phyloP scores from a whole-genome alignment of 2,329 filamentous ascomycete species.

The Zopfia rhizophila region DNA sequence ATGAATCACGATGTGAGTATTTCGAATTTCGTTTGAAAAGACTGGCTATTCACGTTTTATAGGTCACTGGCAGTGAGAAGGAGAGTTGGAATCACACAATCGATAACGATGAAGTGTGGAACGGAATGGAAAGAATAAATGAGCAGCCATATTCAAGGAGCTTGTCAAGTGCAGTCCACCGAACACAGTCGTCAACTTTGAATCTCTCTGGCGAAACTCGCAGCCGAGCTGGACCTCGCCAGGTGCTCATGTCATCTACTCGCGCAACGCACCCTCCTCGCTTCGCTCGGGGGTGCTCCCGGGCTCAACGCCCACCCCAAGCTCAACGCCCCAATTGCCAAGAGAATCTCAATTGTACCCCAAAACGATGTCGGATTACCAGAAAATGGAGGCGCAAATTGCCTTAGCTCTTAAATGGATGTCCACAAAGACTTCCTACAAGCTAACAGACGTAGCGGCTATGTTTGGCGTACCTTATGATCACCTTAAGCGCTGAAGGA shows the following conservation, averaged over 20 bases:
- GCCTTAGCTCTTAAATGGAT: too few relatives aligned
- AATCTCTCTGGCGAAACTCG: slow-evolving; percentile 60
- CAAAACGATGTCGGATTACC: too few relatives aligned
- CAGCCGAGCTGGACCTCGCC: slow-evolving; percentile 58
- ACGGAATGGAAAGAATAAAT: slow-evolving; percentile 57
- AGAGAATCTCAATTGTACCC: too few relatives aligned
- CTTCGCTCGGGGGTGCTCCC: too few relatives aligned
- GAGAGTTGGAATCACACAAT: slow-evolving; percentile 61
- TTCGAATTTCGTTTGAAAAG: background rate
- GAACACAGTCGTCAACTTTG: slow-evolving; percentile 61
- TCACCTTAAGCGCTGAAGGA: too few relatives aligned
- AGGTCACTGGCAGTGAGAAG: slow-evolving; percentile 57
- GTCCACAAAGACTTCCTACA: too few relatives aligned
- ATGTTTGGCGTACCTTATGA: too few relatives aligned
- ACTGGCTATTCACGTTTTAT: slow-evolving; percentile 19
- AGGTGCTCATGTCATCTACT: slow-evolving; percentile 54
- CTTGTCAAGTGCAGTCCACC: slow-evolving; percentile 57
- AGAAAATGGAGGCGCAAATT: too few relatives aligned
- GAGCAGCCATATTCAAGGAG: slow-evolving; percentile 58
- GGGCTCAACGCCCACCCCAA: too few relatives aligned
- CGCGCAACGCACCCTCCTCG: too few relatives aligned
- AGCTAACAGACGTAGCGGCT: too few relatives aligned
- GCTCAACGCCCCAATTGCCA: too few relatives aligned
- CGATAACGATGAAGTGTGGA: slow-evolving; percentile 56
- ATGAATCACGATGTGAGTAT: slow-evolving; percentile 58